phyloP scores from a whole-genome alignment of 768 basidiomycete genomes.

The Russula foetens region DNA sequence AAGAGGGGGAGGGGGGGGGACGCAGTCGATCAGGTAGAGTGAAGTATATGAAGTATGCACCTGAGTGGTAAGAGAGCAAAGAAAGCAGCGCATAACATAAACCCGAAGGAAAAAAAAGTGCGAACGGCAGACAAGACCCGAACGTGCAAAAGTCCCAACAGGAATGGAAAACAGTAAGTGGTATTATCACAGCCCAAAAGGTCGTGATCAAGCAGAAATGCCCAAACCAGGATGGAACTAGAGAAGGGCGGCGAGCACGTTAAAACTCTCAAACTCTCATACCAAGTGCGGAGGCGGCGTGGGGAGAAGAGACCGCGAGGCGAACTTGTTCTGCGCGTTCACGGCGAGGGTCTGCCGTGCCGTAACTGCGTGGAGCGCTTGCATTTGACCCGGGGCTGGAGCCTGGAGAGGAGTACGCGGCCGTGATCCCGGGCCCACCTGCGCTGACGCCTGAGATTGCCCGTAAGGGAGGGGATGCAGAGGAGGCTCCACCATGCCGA shows the following conservation, averaged over 20 bases:
- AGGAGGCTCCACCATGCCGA: constrained; percentile 12
- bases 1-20: background rate
- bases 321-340: constrained; percentile 16
- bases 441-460: constrained; percentile 3
- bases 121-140: background rate
- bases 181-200: constrained; percentile 2
- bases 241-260: no score
- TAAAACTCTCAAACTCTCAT: constrained; percentile 9
- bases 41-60: background rate
- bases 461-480: constrained; percentile 16
- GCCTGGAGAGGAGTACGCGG: constrained; percentile 15
- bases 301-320: constrained; percentile 19
- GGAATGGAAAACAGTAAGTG: background rate
- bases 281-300: constrained; percentile 18
- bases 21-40: background rate
- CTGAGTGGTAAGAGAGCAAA: background rate
- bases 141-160: constrained; percentile 1
- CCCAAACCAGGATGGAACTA: background rate
- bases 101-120: constrained; percentile 1
- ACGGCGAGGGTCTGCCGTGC: constrained; percentile 10
- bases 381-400: constrained; percentile 14
- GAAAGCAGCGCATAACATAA: constrained; percentile 1
- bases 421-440: constrained; percentile 5
- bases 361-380: constrained; percentile 16
- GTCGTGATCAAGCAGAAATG: background rate